Evolutionary conservation across 148 eudicot species (phyloP).

Genomic region (Camellia granthamiana): DNA sequence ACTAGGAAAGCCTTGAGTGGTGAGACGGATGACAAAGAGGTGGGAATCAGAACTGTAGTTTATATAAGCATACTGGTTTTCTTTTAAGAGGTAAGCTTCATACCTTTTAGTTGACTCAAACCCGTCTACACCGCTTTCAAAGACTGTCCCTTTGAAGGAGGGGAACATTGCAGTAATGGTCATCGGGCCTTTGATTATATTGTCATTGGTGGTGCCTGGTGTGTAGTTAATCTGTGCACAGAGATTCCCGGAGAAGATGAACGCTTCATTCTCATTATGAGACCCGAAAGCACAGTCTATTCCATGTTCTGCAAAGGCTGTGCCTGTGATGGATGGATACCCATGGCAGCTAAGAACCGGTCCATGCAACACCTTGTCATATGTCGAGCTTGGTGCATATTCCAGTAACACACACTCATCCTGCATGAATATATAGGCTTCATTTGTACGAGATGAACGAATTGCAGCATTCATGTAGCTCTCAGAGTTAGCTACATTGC

Average conservation of each 20-base stretch:
- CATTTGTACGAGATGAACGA: not conserved
- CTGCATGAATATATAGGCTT: conserved; percentile 11
- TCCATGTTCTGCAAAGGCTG: conserved; percentile 1
- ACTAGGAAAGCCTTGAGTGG: too few relatives aligned
- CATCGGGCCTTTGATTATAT: conserved; percentile 2
- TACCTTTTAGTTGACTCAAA: not conserved
- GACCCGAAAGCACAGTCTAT: not conserved
- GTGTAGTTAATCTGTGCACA: too few relatives aligned
- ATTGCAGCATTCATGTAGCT: conserved; percentile 14
- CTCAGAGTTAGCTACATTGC: not conserved
- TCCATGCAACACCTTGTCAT: too few relatives aligned
- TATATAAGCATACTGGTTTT: not conserved
- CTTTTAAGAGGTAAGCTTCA: not conserved
- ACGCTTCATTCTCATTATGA: too few relatives aligned
- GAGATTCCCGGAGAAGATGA: too few relatives aligned
- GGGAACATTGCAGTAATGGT: not conserved
- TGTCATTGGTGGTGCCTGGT: not conserved
- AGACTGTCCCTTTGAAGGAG: not conserved
- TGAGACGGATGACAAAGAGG: not conserved
- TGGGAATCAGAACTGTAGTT: not conserved
- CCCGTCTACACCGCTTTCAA: not conserved
- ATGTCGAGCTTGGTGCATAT: too few relatives aligned
- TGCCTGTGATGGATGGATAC: not conserved
- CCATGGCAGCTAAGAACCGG: too few relatives aligned
- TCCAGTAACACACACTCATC: conserved; percentile 2